Conservation (phyloP, 2,329 filamentous ascomycete genomes). For the Penicillium sclerotigenum region DNA sequence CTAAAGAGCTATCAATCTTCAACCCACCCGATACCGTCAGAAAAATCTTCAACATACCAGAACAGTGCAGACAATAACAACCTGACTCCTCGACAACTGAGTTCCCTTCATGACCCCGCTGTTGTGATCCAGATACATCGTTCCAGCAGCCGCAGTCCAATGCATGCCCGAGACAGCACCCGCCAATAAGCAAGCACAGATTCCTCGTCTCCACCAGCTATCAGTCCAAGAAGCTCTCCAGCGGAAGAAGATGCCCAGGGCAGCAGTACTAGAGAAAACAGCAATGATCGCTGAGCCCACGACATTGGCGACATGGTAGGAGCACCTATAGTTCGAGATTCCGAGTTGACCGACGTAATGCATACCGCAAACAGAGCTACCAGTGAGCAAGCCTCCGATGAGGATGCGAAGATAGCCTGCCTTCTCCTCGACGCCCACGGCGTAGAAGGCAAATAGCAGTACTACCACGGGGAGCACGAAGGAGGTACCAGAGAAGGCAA, state of each 20-base stretch:
- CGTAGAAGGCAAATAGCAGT: conserved; percentile 67
- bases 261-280: conserved; percentile 65
- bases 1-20: conserved; percentile 37
- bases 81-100: conserved; percentile 58
- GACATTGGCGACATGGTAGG: conserved; percentile 59
- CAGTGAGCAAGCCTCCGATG: conserved; percentile 66
- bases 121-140: conserved; percentile 59
- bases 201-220: conserved; percentile 69
- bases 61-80: conserved; percentile 69
- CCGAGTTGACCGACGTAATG: conserved; percentile 84
- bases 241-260: conserved; percentile 73
- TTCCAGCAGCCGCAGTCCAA: conserved; percentile 74
- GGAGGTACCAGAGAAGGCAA: conserved; percentile 69
- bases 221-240: conserved; percentile 73
- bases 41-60: conserved; percentile 51
- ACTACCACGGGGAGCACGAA: conserved; percentile 78
- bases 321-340: conserved; percentile 70
- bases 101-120: conserved; percentile 41
- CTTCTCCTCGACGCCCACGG: conserved; percentile 59
- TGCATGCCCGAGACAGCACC: conserved; percentile 82
- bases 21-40: not conserved
- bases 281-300: conserved; percentile 70
- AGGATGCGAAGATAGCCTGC: conserved; percentile 59
- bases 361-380: conserved; percentile 76
- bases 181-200: conserved; percentile 67